Evolutionary conservation across 805 yeast species (phyloP).

Genomic region (Saturnispora dispora): DNA sequence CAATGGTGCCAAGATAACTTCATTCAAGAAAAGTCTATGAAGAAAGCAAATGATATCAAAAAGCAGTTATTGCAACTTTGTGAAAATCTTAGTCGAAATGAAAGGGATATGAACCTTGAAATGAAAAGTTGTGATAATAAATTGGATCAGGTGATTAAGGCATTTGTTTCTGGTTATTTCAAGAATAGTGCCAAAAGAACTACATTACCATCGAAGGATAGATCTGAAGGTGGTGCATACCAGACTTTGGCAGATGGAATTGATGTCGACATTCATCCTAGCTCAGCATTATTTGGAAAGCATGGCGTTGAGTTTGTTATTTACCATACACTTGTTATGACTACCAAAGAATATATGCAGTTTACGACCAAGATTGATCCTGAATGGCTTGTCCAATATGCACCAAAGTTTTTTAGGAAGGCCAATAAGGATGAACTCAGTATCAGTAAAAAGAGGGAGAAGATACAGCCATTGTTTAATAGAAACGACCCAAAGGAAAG

Average conservation of each 20-base stretch:
- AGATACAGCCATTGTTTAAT: constrained; percentile 66
- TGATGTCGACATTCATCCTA: constrained; percentile 79
- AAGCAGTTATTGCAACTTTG: constrained; percentile 56
- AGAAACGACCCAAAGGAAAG: constrained; percentile 51
- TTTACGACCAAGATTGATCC: constrained; percentile 79
- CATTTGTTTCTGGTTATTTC: constrained; percentile 61
- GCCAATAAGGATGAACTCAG: constrained; percentile 43
- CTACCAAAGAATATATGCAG: constrained; percentile 87
- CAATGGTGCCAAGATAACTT: constrained; percentile 77
- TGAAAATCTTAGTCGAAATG: constrained; percentile 32
- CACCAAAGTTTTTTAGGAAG: constrained; percentile 65
- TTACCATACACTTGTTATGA: constrained; percentile 72
- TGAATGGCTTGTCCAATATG: constrained; percentile 61
- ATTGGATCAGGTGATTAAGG: constrained; percentile 47
- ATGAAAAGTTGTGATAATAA: constrained; percentile 43
- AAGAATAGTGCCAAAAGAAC: constrained; percentile 59
- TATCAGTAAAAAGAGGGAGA: constrained; percentile 47
- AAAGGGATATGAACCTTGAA: constrained; percentile 16
- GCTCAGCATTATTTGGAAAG: constrained; percentile 55
- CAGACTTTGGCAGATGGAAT: constrained; percentile 57
- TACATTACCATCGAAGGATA: constrained; percentile 26
- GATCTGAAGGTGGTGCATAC: constrained; percentile 38
- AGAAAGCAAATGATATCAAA: constrained; percentile 72
- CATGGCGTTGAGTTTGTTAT: constrained; percentile 63
- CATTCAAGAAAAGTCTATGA: constrained; percentile 69